These are phyloP conservation scores for Monosporascus sp. DNA, from an alignment of 2,329 filamentous ascomycete genomes.

Conservation along the genomic window DNA sequence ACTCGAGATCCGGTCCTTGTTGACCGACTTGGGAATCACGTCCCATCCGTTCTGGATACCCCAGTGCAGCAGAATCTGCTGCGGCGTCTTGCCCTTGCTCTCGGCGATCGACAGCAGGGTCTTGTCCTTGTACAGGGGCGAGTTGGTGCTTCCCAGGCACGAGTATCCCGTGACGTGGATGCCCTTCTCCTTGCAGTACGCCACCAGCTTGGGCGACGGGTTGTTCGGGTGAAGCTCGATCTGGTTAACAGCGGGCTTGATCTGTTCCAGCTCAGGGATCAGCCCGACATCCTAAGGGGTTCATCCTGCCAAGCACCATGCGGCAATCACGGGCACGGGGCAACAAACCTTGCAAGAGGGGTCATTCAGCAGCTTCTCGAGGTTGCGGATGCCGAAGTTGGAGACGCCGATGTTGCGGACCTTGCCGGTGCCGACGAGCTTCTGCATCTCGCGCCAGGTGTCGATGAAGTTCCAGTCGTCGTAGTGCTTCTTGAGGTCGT, in stretches of 20 bases:
- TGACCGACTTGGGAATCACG: conserved; percentile 83
- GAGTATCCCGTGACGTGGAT: conserved; percentile 74
- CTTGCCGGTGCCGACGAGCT: conserved; percentile 62
- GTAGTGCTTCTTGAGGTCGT: conserved; percentile 60
- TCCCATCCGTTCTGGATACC: conserved; percentile 75
- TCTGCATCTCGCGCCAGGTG: conserved; percentile 70
- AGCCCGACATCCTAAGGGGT: too few species aligned
- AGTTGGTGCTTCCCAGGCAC: conserved; percentile 66
- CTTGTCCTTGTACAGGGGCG: conserved; percentile 62
- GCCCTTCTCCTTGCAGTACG: conserved; percentile 65
- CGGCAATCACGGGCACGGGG: background rate
- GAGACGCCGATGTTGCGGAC: conserved; percentile 78
- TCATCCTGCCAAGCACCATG: background rate
- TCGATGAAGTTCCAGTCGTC: conserved; percentile 78
- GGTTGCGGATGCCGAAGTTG: conserved; percentile 77
- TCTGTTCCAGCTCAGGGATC: conserved; percentile 24
- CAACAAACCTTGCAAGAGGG: conserved; percentile 51
- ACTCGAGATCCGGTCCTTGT: conserved; percentile 63
- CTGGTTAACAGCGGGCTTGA: conserved; percentile 69
- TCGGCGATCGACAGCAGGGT: conserved; percentile 59
- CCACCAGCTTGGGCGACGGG: conserved; percentile 73
- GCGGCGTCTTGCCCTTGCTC: conserved; percentile 60
- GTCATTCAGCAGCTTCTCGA: conserved; percentile 70
- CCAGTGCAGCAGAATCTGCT: conserved; percentile 77
- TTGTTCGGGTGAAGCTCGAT: conserved; percentile 77